phyloP scores from a whole-genome alignment of 257 asterid species.

The Penstemon newberryi region DNA sequence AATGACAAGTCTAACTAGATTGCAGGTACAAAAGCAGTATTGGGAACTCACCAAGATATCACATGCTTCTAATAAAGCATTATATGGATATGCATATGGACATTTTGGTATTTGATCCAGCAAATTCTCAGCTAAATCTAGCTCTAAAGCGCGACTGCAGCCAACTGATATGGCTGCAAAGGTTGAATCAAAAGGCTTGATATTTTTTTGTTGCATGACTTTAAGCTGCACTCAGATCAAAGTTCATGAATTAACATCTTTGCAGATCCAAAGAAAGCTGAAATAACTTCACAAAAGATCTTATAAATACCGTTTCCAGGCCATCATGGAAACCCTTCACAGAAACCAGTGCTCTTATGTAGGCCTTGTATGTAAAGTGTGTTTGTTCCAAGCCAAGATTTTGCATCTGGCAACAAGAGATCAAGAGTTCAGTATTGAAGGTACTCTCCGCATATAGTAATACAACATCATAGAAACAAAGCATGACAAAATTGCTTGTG shows the following conservation, averaged over 20 bases:
- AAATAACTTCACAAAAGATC: conserved; percentile 19
- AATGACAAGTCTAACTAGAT: background rate
- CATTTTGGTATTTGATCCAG: conserved; percentile 53
- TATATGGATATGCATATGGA: conserved; percentile 49
- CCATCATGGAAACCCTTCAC: conserved; percentile 54
- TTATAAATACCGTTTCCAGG: conserved; percentile 67
- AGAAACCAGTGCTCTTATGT: conserved; percentile 58
- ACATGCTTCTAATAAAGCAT: conserved; percentile 81
- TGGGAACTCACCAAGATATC: conserved; percentile 59
- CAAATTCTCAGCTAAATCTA: conserved; percentile 71
- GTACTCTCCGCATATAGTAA: background rate
- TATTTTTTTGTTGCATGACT: conserved; percentile 63
- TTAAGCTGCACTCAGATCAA: conserved; percentile 61
- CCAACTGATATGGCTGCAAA: conserved; percentile 68
- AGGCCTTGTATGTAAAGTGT: conserved; percentile 57
- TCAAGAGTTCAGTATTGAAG: conserved; percentile 9
- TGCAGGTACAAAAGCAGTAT: conserved; percentile 24
- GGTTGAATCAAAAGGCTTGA: conserved; percentile 74
- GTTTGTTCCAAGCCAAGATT: conserved; percentile 79
- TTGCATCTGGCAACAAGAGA: conserved; percentile 63
- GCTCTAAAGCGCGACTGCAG: conserved; percentile 70
- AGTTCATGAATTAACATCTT: conserved; percentile 18
- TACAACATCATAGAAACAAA: background rate
- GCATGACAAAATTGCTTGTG: conserved; percentile 26
- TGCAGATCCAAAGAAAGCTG: conserved; percentile 13